Evolutionary conservation across 805 yeast genomes (phyloP), one percentile per base, ranked within the genome.

Genomic region (Candida michaelii): DNA sequence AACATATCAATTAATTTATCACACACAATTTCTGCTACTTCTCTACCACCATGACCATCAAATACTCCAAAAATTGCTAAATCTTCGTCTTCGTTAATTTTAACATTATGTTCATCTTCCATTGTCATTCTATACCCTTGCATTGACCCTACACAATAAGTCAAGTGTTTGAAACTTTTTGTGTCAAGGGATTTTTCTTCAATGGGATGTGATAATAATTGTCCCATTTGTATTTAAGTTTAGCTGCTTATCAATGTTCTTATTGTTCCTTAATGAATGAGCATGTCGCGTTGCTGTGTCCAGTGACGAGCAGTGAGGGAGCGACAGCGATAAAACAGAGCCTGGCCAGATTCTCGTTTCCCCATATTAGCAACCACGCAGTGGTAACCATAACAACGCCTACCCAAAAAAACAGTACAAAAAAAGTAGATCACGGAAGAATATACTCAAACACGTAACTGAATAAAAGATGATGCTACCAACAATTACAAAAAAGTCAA

Each of bases 31-130:
- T 70, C 71, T 1, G 90, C 80, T 16, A 85, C 73, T 18, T 74
- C 73, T 5, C 74, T 69, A 12, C 91, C 90, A 2, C 95, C 95
- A 59, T 85, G 95, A 2, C 95, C 95, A 60, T 85, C 95, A 60
- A 83, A 85, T 1, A 85, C 85, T 0, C 84, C 89, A 58, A 82
- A 83, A 2, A 85, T 71, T 10, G 77, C 66, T 21, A 66, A 48
- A 10, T 63, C 35, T 24, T 66, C 70, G 45, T 66, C 69, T 38
- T 70, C 74, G 44, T 69, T 74, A 35, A 76, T 66, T 30, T 72
- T 54, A 15, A 80, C 76, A 46, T 78, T 71, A 59, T 81, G 85
- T 3, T 89, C 85, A 62, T 85, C 91, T 55, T 85, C 91, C 80
- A 85, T 86, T 5, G 83, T 73, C 53, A 79, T 64, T 40, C 91